Conservation (phyloP, 352 stramenopile genomes). For the Aphanomyces invadans region DNA sequence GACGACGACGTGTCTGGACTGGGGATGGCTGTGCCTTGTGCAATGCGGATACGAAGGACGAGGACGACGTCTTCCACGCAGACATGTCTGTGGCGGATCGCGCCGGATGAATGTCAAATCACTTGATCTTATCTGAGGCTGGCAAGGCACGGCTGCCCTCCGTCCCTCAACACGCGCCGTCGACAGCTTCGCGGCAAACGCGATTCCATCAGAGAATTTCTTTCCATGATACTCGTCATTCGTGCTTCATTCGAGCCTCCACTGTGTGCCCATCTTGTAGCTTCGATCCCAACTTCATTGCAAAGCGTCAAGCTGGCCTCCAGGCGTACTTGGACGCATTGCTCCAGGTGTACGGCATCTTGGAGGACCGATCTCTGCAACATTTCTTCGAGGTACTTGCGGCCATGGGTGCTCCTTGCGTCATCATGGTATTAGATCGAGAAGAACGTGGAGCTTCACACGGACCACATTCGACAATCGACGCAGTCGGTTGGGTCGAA, state of each 20-base stretch:
- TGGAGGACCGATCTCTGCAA: slow-evolving; percentile 65
- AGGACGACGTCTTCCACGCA: not conserved
- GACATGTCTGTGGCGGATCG: not conserved
- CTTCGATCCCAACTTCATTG: slow-evolving; percentile 77
- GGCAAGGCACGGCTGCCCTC: not conserved
- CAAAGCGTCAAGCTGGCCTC: slow-evolving; percentile 62
- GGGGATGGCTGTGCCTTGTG: not conserved
- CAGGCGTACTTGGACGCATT: slow-evolving; percentile 65
- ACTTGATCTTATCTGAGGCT: slow-evolving; percentile 84
- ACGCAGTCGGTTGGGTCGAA: slow-evolving; percentile 14
- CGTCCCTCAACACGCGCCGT: not conserved
- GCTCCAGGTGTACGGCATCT: slow-evolving; percentile 57
- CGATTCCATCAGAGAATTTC: not conserved
- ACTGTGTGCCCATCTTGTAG: slow-evolving; percentile 34
- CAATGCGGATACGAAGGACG: slow-evolving; percentile 17
- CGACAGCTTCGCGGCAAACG: not conserved
- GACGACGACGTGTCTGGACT: not conserved
- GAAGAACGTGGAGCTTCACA: slow-evolving; percentile 62
- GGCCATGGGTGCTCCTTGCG: not conserved
- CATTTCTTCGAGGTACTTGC: slow-evolving; percentile 51
- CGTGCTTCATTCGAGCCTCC: too few relatives aligned
- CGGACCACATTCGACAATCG: slow-evolving; percentile 33
- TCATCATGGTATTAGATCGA: slow-evolving; percentile 33
- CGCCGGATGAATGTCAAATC: slow-evolving; percentile 67
- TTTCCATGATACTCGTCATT: not conserved